These are phyloP conservation scores for Stemphylium lycopersici DNA, from an alignment of 2,329 filamentous ascomycete species.

Conservation along the genomic window DNA sequence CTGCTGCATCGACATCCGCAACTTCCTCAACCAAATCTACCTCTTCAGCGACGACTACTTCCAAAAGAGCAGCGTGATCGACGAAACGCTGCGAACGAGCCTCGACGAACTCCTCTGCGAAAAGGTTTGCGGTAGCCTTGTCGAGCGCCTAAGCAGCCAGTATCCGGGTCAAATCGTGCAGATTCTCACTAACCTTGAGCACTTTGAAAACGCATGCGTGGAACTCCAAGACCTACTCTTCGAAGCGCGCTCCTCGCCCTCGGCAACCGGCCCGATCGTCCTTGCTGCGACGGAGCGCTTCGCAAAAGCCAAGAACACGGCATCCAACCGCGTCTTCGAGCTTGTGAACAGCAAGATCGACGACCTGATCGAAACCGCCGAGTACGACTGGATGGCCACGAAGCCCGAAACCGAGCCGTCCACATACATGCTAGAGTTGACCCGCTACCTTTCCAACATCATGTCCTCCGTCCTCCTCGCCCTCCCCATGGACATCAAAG, in stretches of 20 bases:
- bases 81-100: constrained; percentile 84
- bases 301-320: constrained; percentile 87
- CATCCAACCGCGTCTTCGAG: constrained; percentile 97
- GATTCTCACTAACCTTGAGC: constrained; percentile 95
- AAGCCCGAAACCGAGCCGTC: constrained; percentile 74
- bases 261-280: constrained; percentile 78
- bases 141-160: constrained; percentile 87
- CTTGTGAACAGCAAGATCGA: constrained; percentile 99
- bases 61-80: constrained; percentile 85
- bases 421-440: constrained; percentile 95
- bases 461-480: constrained; percentile 94
- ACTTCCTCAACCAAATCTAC: constrained; percentile 98
- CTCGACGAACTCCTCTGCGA: constrained; percentile 93
- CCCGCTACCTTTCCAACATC: constrained; percentile 90
- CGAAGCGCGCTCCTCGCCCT: constrained; percentile 80
- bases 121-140: constrained; percentile 88
- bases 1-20: constrained; percentile 96
- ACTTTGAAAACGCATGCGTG: constrained; percentile 91
- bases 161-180: constrained; percentile 98
- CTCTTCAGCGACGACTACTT: constrained; percentile 98
- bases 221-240: constrained; percentile 88
- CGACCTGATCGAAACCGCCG: constrained; percentile 93
- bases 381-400: constrained; percentile 84
- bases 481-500: constrained; percentile 93
- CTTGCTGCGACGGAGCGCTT: constrained; percentile 87